phyloP scores from a whole-genome alignment of 768 basidiomycete species.

The Lactarius vividus region DNA sequence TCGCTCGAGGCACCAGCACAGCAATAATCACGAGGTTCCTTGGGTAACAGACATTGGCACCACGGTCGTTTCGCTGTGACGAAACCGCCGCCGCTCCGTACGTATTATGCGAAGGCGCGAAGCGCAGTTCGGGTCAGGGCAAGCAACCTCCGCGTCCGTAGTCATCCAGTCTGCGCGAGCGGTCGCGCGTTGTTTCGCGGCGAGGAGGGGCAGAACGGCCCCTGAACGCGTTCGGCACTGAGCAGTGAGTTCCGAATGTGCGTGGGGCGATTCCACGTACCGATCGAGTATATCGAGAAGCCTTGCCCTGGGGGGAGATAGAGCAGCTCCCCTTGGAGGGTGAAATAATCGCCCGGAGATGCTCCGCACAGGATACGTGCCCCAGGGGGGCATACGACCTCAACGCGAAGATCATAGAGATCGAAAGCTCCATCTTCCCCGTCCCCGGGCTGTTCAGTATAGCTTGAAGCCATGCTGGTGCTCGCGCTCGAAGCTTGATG shows the following conservation, averaged over 20 bases:
- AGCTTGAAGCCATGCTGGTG: background rate
- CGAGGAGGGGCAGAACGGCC: conserved; percentile 61
- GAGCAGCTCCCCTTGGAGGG: conserved; percentile 62
- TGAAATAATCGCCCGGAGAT: conserved; percentile 60
- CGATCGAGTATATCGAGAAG: conserved; percentile 65
- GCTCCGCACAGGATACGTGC: conserved; percentile 62
- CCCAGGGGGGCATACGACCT: conserved; percentile 57
- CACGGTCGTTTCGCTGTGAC: conserved; percentile 52
- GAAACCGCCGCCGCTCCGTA: conserved; percentile 51
- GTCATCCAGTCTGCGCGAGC: conserved; percentile 47
- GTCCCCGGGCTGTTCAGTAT: background rate
- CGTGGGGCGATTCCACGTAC: conserved; percentile 34
- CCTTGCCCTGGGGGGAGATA: conserved; percentile 59
- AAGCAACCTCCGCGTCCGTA: conserved; percentile 61
- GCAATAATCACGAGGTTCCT: background rate
- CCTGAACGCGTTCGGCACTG: conserved; percentile 36
- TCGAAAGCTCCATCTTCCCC: conserved; percentile 46
- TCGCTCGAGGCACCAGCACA: background rate
- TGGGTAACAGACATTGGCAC: conserved; percentile 35
- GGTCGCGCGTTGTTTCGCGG: conserved; percentile 60
- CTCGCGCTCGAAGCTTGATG: background rate
- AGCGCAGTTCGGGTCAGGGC: conserved; percentile 64
- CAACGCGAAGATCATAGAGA: conserved; percentile 63
- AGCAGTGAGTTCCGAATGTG: background rate
- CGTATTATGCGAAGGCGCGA: conserved; percentile 53